Percentiles rank a stretch among this genome's conserved stretches.
phyloP scores from a whole-genome alignment of 116 monocot species.

The Dioscorea cayenensis region DNA sequence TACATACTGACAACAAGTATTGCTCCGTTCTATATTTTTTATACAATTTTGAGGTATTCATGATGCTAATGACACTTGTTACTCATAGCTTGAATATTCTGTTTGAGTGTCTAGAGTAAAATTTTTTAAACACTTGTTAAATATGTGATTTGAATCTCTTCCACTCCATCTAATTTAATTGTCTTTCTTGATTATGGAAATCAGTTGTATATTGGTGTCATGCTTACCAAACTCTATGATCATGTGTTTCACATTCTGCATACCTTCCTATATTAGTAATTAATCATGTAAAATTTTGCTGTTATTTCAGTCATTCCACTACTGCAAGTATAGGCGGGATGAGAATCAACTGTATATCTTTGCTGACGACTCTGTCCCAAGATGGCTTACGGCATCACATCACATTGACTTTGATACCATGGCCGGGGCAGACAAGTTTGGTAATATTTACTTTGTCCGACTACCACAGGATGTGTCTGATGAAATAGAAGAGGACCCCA shows the following conservation, averaged over 20 bases:
- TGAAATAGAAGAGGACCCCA: constrained; percentile 97
- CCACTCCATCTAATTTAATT: too few species aligned
- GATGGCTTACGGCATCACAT: constrained; percentile 85
- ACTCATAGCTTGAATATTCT: too few species aligned
- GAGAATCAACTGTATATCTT: constrained; percentile 94
- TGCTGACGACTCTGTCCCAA: constrained; percentile 92
- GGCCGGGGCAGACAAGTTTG: constrained; percentile 98
- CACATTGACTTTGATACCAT: constrained; percentile 98
- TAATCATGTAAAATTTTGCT: neutral
- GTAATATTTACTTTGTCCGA: constrained; percentile 88
- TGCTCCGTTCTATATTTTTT: too few species aligned
- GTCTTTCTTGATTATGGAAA: too few species aligned
- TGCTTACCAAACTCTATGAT: neutral
- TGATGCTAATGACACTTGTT: too few species aligned
- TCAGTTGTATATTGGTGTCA: too few species aligned
- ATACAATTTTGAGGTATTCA: too few species aligned
- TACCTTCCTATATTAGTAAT: neutral
- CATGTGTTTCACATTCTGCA: neutral
- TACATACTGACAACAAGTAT: too few species aligned
- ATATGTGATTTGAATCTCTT: too few species aligned
- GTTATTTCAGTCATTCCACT: constrained; percentile 86
- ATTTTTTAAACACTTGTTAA: too few species aligned
- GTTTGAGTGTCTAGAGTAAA: too few species aligned
- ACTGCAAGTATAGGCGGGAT: constrained; percentile 94
- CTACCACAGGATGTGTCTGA: constrained; percentile 90